Base-by-base conservation (phyloP, 225 moss, liverwort and hornwort species). In the Polytrichum commune region DNA sequence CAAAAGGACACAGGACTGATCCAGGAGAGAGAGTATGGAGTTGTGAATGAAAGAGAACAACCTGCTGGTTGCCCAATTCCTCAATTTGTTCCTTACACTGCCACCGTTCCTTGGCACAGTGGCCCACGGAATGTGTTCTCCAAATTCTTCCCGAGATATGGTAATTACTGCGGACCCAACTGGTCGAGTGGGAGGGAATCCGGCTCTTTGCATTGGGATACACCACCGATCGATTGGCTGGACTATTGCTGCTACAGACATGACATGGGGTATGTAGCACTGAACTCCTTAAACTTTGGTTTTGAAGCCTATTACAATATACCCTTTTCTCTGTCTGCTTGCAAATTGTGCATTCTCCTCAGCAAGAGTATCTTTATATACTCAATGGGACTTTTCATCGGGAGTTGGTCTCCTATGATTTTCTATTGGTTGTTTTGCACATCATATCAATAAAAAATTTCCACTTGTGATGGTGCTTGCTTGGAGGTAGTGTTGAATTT, bases 81-180 rank as follows among this genome's bases (percentile, higher is more conserved):
- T 18, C 73, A 66, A 30, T 95, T 95, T 62, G 83, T 83, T 30
- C 93, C 93, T 5, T 93, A 95, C 60, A 53, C 79, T 0, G 63
- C 88, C 55, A 67, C 70, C 20, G n/a, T 88, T 7, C 91, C 95
- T 0, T 95, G 93, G 95, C 95, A 95, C 75, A 69, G 67, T 8
- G 93, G 93, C 24, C 55, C 86, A 6, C 84, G 90, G 46, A 82
- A 81, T 16, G 4, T 88, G 33, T 74, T 87, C 69, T 95, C 93
- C 5, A 79, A 71, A 55, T 84, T 93, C n/a, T 95, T 95, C 54
- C 93, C 95, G 0, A 81, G 91, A 61, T 87, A 95, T 46, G 95
- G 95, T 57, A 93, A 91, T 24, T 95, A 95, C 64, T 95, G 95
- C 67, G 93, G 95, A 16, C 95, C 95, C 22, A 95, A 95, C 55